Conservation (phyloP, 2,329 filamentous ascomycete species). For the Plenodomus biglobosus region DNA sequence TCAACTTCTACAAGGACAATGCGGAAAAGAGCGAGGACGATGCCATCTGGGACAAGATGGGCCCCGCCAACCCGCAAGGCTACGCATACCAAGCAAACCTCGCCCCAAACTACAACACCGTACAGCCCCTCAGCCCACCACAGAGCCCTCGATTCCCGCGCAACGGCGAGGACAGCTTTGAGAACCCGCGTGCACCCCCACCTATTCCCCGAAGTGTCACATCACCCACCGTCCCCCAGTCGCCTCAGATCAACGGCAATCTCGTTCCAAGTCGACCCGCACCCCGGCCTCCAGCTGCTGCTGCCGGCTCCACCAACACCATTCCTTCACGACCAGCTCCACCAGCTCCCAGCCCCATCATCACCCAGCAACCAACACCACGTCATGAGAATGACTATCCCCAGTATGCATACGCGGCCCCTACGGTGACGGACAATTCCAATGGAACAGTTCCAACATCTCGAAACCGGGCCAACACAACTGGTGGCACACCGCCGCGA, state of each 20-base stretch:
- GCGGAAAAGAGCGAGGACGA: constrained; percentile 79
- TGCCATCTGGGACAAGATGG: constrained; percentile 93
- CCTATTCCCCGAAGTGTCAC: constrained; percentile 66
- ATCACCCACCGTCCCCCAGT: constrained; percentile 44
- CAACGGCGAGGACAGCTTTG: constrained; percentile 91
- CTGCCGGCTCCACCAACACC: constrained; percentile 49
- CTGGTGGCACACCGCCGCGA: constrained; percentile 39
- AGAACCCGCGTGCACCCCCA: constrained; percentile 91
- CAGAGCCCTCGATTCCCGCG: constrained; percentile 84
- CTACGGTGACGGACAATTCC: constrained; percentile 43
- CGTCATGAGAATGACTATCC: constrained; percentile 47
- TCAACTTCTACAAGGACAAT: constrained; percentile 96
- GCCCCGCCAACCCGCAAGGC: constrained; percentile 70
- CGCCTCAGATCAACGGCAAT: constrained; percentile 48
- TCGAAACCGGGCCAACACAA: constrained; percentile 50
- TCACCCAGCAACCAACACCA: constrained; percentile 29
- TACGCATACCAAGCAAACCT: constrained; percentile 43
- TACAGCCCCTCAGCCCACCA: constrained; percentile 68
- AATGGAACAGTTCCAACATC: constrained; percentile 40
- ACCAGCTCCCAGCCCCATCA: constrained; percentile 54
- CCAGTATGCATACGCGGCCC: constrained; percentile 47
- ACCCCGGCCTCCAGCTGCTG: constrained; percentile 73
- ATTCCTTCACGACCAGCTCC: constrained; percentile 60
- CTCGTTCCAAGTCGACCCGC: constrained; percentile 81
- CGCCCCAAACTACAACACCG: constrained; percentile 45